phyloP scores from a whole-genome alignment of 2,329 filamentous ascomycete species.

The Aspergillus transmontanensis region DNA sequence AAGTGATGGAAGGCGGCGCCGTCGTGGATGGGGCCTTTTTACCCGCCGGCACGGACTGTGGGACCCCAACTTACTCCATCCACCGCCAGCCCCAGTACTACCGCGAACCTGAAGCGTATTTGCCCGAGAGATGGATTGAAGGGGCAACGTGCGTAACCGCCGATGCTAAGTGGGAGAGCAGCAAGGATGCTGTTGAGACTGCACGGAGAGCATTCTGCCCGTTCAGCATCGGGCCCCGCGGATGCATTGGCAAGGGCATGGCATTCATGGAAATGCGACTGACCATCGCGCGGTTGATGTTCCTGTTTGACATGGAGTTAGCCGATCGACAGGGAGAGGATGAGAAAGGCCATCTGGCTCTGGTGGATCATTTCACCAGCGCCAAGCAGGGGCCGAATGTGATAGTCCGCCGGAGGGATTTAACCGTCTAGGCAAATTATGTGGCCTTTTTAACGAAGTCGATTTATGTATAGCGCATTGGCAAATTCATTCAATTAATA shows the following conservation, averaged over 20 bases:
- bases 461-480: not conserved
- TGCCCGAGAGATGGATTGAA: conserved; percentile 67
- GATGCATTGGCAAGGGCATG: conserved; percentile 48
- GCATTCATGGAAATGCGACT: conserved; percentile 47
- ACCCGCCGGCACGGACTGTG: conserved; percentile 61
- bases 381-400: conserved; percentile 42
- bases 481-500: not conserved
- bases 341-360: conserved; percentile 35
- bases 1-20: conserved; percentile 42
- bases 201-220: conserved; percentile 74
- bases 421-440: not conserved
- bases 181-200: conserved; percentile 51
- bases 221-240: conserved; percentile 46
- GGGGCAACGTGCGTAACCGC: conserved; percentile 47
- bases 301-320: conserved; percentile 42
- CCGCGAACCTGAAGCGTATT: conserved; percentile 59
- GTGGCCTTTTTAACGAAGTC: not conserved
- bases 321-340: conserved; percentile 39
- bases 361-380: conserved; percentile 43
- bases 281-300: conserved; percentile 41
- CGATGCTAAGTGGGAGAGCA: conserved; percentile 42
- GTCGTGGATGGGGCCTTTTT: conserved; percentile 41
- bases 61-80: conserved; percentile 68
- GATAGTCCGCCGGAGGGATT: conserved; percentile 15
- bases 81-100: conserved; percentile 69